Evolutionary conservation across 192 early-diverging fungal genomes (phyloP), one percentile per base, ranked within the genome.

Genomic region (Coemansia brasiliensis): DNA sequence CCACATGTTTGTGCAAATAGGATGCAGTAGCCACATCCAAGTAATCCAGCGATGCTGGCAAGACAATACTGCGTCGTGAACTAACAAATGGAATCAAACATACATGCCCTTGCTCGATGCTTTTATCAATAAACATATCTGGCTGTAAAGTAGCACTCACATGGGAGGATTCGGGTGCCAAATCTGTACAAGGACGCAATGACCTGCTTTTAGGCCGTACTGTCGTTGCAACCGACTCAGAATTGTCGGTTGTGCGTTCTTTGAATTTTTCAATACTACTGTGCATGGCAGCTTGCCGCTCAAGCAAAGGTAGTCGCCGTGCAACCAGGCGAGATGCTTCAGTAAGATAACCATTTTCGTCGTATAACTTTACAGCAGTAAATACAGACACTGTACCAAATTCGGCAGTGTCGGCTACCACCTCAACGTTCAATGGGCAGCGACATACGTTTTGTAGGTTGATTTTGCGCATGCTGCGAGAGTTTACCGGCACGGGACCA

Each of bases 401-500:
- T 32, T 35, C 20, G 72, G 70, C 38, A 72, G 65, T 58, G 70
- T 80, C 43, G 68, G 82, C 56, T 29, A 59, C 52, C 8, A 73
- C 32, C 41, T 72, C 67, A 20, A 79, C 55, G 4, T 61, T 45
- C 0, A 80, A 39, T 15, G 72, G 63, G 11, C 65, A 64, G 21
- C 58, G 59, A 38, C 86, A 92, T 35, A 94, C 87, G 61, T 96
- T 98, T 48, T 89, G 91, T 32, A 98, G 88, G 4, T 82, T 84
- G 55, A 96, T 87, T 7, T 84, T 84, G 10, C 94, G 85, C 12
- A 96, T 55, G 4, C 80, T 85, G 0, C 91, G 83, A 16, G 93
- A 80, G 59, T 93, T 93, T n/a, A 94, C 59, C 8, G 93, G 84
- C 5, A 93, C 90, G 0, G 86, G 74, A 4, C 96, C 96, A 80